Percentiles rank a stretch among this genome's conserved stretches.
phyloP scores from a whole-genome alignment of 345 rosid species.

The Stellera chamaejasme region DNA sequence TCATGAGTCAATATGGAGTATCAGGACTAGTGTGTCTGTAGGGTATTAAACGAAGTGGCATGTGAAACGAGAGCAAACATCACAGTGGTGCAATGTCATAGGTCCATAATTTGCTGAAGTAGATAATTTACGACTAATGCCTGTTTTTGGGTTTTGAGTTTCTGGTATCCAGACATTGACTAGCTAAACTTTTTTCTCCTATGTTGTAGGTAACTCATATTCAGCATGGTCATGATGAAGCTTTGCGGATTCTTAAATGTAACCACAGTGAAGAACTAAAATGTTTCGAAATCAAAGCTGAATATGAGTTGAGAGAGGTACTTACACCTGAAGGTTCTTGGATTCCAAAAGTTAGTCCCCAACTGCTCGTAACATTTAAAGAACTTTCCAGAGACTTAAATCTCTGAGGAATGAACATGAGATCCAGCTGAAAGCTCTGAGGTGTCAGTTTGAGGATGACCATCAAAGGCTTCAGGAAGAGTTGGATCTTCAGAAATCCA shows the following conservation, averaged over 20 bases:
- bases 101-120: no score
- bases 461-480: conserved; percentile 60
- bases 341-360: conserved; percentile 3
- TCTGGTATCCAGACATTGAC: background rate
- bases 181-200: conserved; percentile 8
- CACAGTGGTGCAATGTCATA: no score
- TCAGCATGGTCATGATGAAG: conserved; percentile 47
- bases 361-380: conserved; percentile 8
- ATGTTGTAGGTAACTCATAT: conserved; percentile 35
- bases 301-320: conserved; percentile 65
- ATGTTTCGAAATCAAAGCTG: conserved; percentile 57
- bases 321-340: conserved; percentile 1
- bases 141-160: background rate
- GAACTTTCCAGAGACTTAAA: conserved; percentile 37
- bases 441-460: conserved; percentile 72
- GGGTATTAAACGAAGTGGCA: no score
- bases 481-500: conserved; percentile 61
- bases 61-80: no score
- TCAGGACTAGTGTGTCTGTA: no score
- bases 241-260: conserved; percentile 55
- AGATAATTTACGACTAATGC: no score
- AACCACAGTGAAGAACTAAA: conserved; percentile 55
- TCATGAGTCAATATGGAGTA: no score
- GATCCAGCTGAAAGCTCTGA: conserved; percentile 58
- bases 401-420: conserved; percentile 63